A percentile compares a stretch with the other conserved stretches of the same genome.
phyloP scores from a whole-genome alignment of 106 monocot species.

The Dendrobium officinale region DNA sequence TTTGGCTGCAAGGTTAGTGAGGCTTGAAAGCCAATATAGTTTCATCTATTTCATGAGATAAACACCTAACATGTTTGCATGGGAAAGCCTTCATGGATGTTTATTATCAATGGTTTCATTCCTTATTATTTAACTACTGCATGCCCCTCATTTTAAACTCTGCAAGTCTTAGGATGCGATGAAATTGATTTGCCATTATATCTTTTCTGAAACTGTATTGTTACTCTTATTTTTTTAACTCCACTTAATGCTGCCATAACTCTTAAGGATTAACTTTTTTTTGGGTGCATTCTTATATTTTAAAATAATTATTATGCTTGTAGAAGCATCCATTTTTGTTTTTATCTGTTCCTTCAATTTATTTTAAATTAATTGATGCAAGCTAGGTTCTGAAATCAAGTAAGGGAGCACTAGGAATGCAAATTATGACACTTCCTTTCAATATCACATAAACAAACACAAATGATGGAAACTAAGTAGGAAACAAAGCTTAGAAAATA shows the following conservation, averaged over 20 bases:
- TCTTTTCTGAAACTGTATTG: neutral
- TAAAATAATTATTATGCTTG: neutral
- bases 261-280: neutral
- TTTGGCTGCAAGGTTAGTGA: slow-evolving; percentile 88
- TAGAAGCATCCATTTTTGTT: neutral
- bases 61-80: neutral
- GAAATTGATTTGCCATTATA: neutral
- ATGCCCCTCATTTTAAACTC: neutral
- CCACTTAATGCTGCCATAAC: neutral
- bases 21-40: neutral
- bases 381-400: too few relatives aligned
- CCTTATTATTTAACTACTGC: neutral
- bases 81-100: neutral
- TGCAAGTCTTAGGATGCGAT: neutral
- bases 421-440: too few relatives aligned
- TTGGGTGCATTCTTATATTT: neutral
- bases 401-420: too few relatives aligned
- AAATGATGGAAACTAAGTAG: too few relatives aligned
- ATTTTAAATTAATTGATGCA: too few relatives aligned
- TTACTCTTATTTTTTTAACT: neutral
- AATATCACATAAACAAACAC: too few relatives aligned
- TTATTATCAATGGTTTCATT: neutral
- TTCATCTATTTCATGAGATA: neutral
- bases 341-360: too few relatives aligned
- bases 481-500: too few relatives aligned